Evolutionary conservation across 2,329 filamentous ascomycete genomes (phyloP).

Genomic region (Aureobasidium sp.): DNA sequence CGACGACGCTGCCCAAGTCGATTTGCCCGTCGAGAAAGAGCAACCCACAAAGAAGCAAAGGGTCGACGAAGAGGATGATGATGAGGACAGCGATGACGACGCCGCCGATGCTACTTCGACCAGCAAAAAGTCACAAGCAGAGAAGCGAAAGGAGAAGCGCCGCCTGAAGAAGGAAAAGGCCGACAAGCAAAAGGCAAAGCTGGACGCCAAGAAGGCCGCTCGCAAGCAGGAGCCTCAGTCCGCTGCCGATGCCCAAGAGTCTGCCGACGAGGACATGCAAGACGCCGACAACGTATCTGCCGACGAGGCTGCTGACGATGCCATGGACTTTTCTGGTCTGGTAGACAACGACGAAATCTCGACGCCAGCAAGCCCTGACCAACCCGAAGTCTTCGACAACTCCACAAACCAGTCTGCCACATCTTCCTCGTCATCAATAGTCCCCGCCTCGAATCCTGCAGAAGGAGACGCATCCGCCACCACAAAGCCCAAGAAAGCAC

Average conservation of each 20-base stretch:
- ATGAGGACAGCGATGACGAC: slow-evolving; percentile 7
- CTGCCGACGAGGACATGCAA: slow-evolving; percentile 19
- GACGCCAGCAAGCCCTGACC: slow-evolving; percentile 27
- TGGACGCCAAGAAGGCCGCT: slow-evolving; percentile 29
- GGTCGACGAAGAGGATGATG: slow-evolving; percentile 22
- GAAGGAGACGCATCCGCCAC: slow-evolving; percentile 16
- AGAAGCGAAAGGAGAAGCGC: slow-evolving; percentile 35
- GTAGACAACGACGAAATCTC: slow-evolving; percentile 18
- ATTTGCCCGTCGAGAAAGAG: slow-evolving; percentile 16
- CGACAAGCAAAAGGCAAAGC: slow-evolving; percentile 25
- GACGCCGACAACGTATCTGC: slow-evolving; percentile 24
- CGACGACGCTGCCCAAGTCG: slow-evolving; percentile 22
- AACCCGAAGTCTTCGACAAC: slow-evolving; percentile 32
- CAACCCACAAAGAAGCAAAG: slow-evolving; percentile 38
- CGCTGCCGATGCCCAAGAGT: slow-evolving; percentile 22
- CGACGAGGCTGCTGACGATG: slow-evolving; percentile 22
- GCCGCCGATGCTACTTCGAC: slow-evolving; percentile 17
- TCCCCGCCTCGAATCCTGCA: slow-evolving; percentile 27
- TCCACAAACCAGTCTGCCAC: slow-evolving; percentile 32
- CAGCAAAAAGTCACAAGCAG: slow-evolving; percentile 30
- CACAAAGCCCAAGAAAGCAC: slow-evolving; percentile 18
- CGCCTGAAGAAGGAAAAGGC: slow-evolving; percentile 38
- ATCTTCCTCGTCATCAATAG: slow-evolving; percentile 40
- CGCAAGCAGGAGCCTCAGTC: slow-evolving; percentile 22
- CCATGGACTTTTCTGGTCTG: slow-evolving; percentile 18